A percentile compares a stretch with the other conserved stretches of the same genome.
phyloP scores from a whole-genome alignment of 257 asterid genomes.

The Nicotiana tomentosiformis region DNA sequence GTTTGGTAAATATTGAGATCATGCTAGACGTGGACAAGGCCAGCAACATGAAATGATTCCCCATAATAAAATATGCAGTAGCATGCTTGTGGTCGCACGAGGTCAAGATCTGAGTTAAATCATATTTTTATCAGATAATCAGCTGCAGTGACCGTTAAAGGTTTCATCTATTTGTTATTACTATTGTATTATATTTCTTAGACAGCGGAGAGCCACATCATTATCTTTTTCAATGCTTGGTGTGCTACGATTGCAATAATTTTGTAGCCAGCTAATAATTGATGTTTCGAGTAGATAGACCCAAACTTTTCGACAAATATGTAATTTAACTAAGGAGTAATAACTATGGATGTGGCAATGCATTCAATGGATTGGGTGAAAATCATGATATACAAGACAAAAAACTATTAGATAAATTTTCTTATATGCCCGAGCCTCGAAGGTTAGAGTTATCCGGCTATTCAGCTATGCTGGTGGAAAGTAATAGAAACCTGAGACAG shows the following conservation, averaged over 20 bases:
- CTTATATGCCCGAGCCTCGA: no score
- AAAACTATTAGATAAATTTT: no score
- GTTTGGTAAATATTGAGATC: background rate
- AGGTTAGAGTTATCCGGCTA: no score
- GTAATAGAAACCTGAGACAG: no score
- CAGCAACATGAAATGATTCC: background rate
- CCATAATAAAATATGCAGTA: background rate
- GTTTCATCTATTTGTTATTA: background rate
- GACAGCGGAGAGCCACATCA: background rate
- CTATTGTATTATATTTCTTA: background rate
- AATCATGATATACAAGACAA: no score
- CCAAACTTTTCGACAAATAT: background rate
- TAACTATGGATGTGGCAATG: no score
- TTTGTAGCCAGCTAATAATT: background rate
- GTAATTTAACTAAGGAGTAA: background rate
- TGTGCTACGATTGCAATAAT: constrained; percentile 2
- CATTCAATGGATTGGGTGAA: no score
- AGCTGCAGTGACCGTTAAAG: constrained; percentile 2
- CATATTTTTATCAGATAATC: background rate
- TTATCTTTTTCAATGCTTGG: background rate
- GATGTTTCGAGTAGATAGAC: background rate
- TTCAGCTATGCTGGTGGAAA: no score
- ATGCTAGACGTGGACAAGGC: background rate
- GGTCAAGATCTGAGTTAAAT: background rate
- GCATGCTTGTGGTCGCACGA: constrained; percentile 5